Evolutionary conservation across 768 basidiomycete genomes (phyloP).

Genomic region (Astraeus odoratus): DNA sequence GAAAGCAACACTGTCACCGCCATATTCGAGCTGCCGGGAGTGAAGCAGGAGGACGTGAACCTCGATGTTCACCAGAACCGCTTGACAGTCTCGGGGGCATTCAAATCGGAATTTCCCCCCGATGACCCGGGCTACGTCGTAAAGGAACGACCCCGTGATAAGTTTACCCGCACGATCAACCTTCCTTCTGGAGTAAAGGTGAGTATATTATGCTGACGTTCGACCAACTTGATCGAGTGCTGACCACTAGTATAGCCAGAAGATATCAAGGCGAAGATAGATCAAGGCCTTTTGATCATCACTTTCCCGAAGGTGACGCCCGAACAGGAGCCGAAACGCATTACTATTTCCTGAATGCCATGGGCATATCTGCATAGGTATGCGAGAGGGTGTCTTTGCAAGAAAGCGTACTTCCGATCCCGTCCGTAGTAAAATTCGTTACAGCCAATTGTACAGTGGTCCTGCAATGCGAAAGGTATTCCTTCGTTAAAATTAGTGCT

Average conservation of each 20-base stretch:
- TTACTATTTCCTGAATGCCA: slow-evolving; percentile 14
- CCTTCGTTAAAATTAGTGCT: too few species aligned
- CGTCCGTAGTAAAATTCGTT: too few species aligned
- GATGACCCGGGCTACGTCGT: slow-evolving; percentile 35
- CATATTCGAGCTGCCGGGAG: slow-evolving; percentile 49
- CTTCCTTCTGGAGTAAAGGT: slow-evolving; percentile 45
- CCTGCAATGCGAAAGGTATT: too few species aligned
- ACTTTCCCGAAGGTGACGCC: slow-evolving; percentile 41
- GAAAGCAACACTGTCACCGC: slow-evolving; percentile 38
- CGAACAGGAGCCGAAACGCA: slow-evolving; percentile 35
- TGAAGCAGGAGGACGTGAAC: slow-evolving; percentile 40
- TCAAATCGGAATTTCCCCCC: slow-evolving; percentile 21
- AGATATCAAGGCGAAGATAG: slow-evolving; percentile 41
- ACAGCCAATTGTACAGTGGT: too few species aligned
- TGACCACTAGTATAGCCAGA: slow-evolving; percentile 24
- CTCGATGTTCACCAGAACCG: slow-evolving; percentile 42
- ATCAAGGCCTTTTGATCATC: slow-evolving; percentile 39
- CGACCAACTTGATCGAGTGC: not conserved
- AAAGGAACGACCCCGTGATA: slow-evolving; percentile 39
- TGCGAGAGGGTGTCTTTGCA: not conserved
- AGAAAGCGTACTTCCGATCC: too few species aligned
- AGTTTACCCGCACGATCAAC: slow-evolving; percentile 38
- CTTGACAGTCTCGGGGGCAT: slow-evolving; percentile 43
- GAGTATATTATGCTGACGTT: not conserved
- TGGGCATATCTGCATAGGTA: not conserved